Evolutionary conservation across 306 rosid species (phyloP).

Genomic region (Cicer yamashitae): DNA sequence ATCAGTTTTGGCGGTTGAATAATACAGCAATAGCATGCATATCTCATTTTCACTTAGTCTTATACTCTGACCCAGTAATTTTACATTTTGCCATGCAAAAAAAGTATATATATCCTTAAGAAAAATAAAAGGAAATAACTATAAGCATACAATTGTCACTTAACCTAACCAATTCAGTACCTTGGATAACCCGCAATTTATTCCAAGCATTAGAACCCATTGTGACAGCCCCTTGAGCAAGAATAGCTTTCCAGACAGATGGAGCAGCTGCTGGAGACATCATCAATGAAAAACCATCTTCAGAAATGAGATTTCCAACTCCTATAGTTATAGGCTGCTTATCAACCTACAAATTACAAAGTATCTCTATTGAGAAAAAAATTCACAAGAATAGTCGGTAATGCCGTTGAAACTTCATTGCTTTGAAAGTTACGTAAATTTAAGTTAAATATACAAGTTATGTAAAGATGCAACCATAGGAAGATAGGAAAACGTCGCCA

Average conservation of each 20-base stretch:
- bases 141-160: conserved; percentile 3
- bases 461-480: conserved; percentile 11
- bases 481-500: conserved; percentile 25
- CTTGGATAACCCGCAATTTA: conserved; percentile 73
- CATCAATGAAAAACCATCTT: conserved; percentile 78
- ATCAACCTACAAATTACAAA: conserved; percentile 62
- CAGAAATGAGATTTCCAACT: conserved; percentile 86
- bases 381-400: not conserved
- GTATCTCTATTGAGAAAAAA: conserved; percentile 6
- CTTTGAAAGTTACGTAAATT: conserved; percentile 18
- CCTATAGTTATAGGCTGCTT: conserved; percentile 88
- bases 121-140: conserved; percentile 4
- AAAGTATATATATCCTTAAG: not conserved
- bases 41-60: conserved; percentile 6
- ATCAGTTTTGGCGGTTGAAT: not conserved
- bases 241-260: conserved; percentile 79
- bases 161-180: conserved; percentile 51
- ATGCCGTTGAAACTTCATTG: conserved; percentile 24
- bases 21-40: not conserved
- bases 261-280: conserved; percentile 88
- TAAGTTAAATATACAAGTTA: conserved; percentile 21
- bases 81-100: conserved; percentile 2
- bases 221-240: conserved; percentile 74
- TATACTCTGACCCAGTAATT: not conserved
- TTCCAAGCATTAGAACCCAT: conserved; percentile 94